Evolutionary conservation across 768 basidiomycete species (phyloP), one percentile per base, ranked within the genome.

Genomic region (Lentinula edodes): DNA sequence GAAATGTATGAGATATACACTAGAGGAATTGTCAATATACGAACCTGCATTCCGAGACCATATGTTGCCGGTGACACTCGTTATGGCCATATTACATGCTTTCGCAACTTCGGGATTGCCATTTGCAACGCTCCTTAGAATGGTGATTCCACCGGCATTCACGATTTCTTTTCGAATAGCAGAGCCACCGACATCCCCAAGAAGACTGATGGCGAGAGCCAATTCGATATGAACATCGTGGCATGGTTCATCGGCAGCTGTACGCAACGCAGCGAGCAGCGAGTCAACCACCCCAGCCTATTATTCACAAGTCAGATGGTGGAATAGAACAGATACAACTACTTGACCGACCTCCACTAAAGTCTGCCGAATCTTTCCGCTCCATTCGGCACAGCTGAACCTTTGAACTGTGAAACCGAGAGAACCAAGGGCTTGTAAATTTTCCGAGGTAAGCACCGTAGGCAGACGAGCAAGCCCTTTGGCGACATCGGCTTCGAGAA

Each of bases 161-260:
- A 67, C 62, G n/a, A 71, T 72, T 42, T 72, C 67, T 60, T 70
- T 71, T 32, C 68, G 60, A 45, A 72, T 70, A 1, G 69, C 43
- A 4, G 63, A 38, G 3, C 68, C 70, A 3, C 71, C 71, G 34
- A 72, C 70, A 62, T 72, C 71, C 3, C 60, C 57, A 7, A 72
- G 66, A 6, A 69, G 62, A 20, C 69, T 69, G 13, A 70, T 63
- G 2, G 68, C 71, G 32, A 69, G 61, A 2, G 71, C 67, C 9
- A 70, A 58, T 42, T 71, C 69, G 58, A 69, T 67, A 46, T 70
- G 70, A 5, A 71, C 66, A 18, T 68, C 58, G 8, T 68, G 66
- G 38, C 61, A 63, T 2, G 67, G 66, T 43, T 67, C 67, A 23
- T 68, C 67, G 20, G 66, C 63, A 1, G 69, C 66, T 5, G 68